phyloP scores from a whole-genome alignment of 1,284 basidiomycete species.

The Sphagnurus paluster region DNA sequence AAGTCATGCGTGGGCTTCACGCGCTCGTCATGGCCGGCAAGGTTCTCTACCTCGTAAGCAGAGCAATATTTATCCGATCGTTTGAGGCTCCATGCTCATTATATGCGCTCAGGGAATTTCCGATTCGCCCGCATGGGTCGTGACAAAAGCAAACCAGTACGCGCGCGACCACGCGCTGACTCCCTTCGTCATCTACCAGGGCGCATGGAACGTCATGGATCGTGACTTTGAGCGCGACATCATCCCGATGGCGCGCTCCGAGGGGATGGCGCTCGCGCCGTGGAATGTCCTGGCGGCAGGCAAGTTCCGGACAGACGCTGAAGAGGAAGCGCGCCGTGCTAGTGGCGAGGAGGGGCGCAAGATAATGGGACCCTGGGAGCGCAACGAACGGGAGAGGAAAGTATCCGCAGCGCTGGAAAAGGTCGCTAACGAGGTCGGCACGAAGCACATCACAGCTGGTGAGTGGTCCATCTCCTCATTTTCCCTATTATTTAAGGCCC shows the following conservation, averaged over 20 bases:
- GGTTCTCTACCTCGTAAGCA: slow-evolving; percentile 46
- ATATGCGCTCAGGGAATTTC: slow-evolving; percentile 35
- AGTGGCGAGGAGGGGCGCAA: slow-evolving; percentile 41
- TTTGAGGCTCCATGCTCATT: neutral
- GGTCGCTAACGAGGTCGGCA: slow-evolving; percentile 44
- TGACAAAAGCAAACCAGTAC: slow-evolving; percentile 42
- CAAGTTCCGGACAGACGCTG: slow-evolving; percentile 47
- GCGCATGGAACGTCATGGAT: slow-evolving; percentile 49
- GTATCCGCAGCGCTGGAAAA: slow-evolving; percentile 45
- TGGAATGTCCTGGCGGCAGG: slow-evolving; percentile 53
- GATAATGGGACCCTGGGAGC: slow-evolving; percentile 34
- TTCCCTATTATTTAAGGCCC: neutral
- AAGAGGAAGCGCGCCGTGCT: slow-evolving; percentile 40
- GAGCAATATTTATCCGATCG: neutral
- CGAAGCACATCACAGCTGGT: slow-evolving; percentile 38
- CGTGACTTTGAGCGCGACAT: slow-evolving; percentile 48
- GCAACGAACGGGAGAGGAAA: slow-evolving; percentile 39
- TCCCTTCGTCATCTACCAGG: slow-evolving; percentile 55
- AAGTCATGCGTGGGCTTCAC: slow-evolving; percentile 54
- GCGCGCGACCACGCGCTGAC: slow-evolving; percentile 45
- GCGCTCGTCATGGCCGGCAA: slow-evolving; percentile 44
- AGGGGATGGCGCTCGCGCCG: slow-evolving; percentile 49
- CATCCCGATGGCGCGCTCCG: slow-evolving; percentile 50
- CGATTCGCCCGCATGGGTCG: slow-evolving; percentile 46
- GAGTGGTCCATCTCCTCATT: neutral